Conservation (phyloP, 371 early-diverging fungal genomes). For the Lichtheimia ornata region DNA sequence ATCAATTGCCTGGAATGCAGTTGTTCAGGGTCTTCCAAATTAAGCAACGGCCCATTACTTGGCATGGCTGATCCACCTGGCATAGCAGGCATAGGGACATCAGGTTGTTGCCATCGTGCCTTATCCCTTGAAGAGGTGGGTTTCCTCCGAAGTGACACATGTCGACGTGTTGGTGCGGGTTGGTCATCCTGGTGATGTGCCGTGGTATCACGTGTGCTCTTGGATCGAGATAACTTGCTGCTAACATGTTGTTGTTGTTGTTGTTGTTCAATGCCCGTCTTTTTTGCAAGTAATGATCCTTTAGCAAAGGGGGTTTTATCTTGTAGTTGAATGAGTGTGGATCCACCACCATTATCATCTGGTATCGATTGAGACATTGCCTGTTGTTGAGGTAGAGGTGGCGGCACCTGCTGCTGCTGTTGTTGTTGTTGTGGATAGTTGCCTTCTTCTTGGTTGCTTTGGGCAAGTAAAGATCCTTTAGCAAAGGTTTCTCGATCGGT, state of each 20-base stretch:
- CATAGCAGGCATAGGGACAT: constrained; percentile 34
- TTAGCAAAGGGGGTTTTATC: constrained; percentile 42
- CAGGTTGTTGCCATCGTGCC: constrained; percentile 16
- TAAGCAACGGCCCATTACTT: constrained; percentile 30
- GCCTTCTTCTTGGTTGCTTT: constrained; percentile 16
- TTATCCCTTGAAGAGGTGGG: constrained; percentile 22
- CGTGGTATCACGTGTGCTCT: constrained; percentile 33
- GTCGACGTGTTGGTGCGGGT: constrained; percentile 13
- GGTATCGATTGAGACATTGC: too few species aligned
- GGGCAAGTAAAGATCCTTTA: constrained; percentile 38
- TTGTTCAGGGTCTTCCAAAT: constrained; percentile 38
- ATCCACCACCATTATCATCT: constrained; percentile 4
- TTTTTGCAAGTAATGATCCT: constrained; percentile 37
- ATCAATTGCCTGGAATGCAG: constrained; percentile 39
- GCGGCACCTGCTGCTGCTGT: neutral
- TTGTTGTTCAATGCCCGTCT: neutral
- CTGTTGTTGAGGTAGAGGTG: neutral
- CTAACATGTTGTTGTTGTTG: neutral
- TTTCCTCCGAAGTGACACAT: constrained; percentile 37
- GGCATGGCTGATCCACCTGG: constrained; percentile 7
- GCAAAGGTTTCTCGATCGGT: constrained; percentile 24
- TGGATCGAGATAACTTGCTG: constrained; percentile 32
- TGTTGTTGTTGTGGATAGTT: neutral
- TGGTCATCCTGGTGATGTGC: constrained; percentile 3
- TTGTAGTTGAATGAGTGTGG: constrained; percentile 42